Conservation (phyloP, 495 filamentous ascomycete species). For the Collariella sp. region DNA sequence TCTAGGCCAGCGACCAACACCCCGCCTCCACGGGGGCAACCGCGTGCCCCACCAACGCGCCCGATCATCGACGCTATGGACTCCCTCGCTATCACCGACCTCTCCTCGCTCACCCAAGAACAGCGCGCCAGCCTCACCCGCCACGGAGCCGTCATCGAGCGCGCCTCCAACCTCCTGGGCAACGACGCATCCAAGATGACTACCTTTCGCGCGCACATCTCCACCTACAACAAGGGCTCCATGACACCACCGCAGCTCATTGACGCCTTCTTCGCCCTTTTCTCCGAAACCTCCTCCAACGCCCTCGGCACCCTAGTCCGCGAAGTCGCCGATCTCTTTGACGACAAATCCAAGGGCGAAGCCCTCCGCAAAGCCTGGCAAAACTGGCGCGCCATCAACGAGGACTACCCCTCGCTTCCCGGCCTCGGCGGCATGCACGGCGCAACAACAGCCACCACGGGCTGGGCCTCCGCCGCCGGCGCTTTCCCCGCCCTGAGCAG, state of each 20-base stretch:
- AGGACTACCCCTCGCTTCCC: slow-evolving; percentile 89
- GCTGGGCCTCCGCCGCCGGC: slow-evolving; percentile 45
- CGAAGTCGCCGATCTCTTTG: slow-evolving; percentile 89
- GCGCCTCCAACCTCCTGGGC: slow-evolving; percentile 68
- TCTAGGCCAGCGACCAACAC: slow-evolving; percentile 24
- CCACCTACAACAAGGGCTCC: slow-evolving; percentile 57
- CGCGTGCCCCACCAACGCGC: slow-evolving; percentile 15
- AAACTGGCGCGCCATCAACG: slow-evolving; percentile 89
- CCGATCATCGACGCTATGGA: slow-evolving; percentile 28
- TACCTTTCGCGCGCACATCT: slow-evolving; percentile 70
- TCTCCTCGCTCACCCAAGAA: slow-evolving; percentile 49
- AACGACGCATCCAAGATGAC: slow-evolving; percentile 62
- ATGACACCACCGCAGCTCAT: slow-evolving; percentile 68
- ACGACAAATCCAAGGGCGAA: slow-evolving; percentile 64
- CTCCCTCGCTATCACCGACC: slow-evolving; percentile 33
- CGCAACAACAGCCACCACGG: slow-evolving; percentile 37
- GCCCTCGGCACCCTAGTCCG: slow-evolving; percentile 85
- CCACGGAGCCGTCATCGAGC: slow-evolving; percentile 72
- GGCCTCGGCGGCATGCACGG: slow-evolving; percentile 54
- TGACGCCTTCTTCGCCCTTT: slow-evolving; percentile 69
- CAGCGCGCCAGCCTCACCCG: slow-evolving; percentile 73
- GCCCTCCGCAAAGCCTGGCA: slow-evolving; percentile 75
- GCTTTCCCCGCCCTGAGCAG: slow-evolving; percentile 11
- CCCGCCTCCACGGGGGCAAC: slow-evolving; percentile 9
- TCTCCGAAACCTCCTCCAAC: slow-evolving; percentile 61